Base-by-base conservation (phyloP, 2,329 filamentous ascomycete species). In the Thermothelomyces thermophilus region DNA sequence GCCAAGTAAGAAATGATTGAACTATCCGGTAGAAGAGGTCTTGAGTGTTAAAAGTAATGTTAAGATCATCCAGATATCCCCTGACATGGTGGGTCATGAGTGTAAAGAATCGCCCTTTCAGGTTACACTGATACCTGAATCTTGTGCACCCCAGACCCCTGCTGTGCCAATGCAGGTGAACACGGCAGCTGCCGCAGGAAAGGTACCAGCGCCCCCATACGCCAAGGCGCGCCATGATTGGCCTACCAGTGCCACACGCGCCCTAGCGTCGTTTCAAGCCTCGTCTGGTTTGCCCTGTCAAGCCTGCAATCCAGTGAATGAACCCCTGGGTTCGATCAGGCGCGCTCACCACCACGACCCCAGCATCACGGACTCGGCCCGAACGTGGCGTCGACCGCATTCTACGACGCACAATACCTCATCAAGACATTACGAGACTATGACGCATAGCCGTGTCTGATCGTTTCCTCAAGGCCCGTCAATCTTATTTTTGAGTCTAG, bases 201-300 rank as follows among this genome's bases (percentile, higher is more conserved):
- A 13, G 14, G 24, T 19, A 35, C 17, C 26, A 11, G 14, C 16
- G 24, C 31, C 34, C n/a, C 41, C 41, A 44, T 22, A 17, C 40
- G 17, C 24, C 14, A 24, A 7, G 20, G 7, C n/a, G 28, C 11
- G 10, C 5, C 20, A 1, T 51, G 41, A 54, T 56, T 56, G 54
- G 54, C 4, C 24, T 22, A 40, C 39, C 9, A 10, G 11, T 34
- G 24, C 40, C 41, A 39, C 26, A 17, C 41, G 19, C 10, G 16
- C 28, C 20, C 50, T 56, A 48, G 54, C 48, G 51, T 30, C 39
- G 54, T 52, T 54, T 56, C 41, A 16, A 54, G 24, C 46, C 28
- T 40, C 30, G 17, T 28, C 19, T 19, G 20, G 14, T 13, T n/a
- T n/a, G n/a, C 24, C 24, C 9, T 9, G 24, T 26, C 24, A 5